These are phyloP conservation scores for Zopfia rhizophila DNA, from an alignment of 2,329 filamentous ascomycete species.

Conservation along the genomic window DNA sequence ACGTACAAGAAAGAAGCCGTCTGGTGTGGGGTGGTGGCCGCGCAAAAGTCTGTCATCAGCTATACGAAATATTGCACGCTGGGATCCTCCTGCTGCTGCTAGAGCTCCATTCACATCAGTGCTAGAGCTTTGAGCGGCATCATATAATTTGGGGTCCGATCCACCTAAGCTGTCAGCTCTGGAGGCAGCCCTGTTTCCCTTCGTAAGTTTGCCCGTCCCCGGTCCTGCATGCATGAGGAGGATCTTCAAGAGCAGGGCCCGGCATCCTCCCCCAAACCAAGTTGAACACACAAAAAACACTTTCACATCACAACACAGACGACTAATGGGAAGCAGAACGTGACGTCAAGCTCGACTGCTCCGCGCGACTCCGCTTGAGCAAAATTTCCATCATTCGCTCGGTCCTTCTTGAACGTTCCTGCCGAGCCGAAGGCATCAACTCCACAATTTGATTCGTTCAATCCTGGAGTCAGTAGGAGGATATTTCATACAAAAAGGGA, in stretches of 20 bases:
- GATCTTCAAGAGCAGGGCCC: slow-evolving; percentile 10
- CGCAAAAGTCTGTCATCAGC: background rate
- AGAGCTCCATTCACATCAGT: no score
- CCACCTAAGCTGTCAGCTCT: no score
- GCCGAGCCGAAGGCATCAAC: no score
- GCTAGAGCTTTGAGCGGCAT: no score
- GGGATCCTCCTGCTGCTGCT: no score
- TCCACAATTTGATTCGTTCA: no score
- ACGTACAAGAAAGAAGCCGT: slow-evolving; percentile 12
- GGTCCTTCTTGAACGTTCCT: no score
- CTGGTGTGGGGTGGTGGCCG: slow-evolving; percentile 8
- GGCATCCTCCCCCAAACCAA: slow-evolving; percentile 9
- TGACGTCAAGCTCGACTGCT: background rate
- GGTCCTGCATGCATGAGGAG: slow-evolving; percentile 14
- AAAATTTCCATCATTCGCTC: no score
- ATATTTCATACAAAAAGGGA: no score
- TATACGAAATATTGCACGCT: no score
- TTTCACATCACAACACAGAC: slow-evolving; percentile 7
- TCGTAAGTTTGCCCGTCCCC: slow-evolving; percentile 15
- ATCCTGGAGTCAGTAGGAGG: no score
- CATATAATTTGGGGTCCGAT: no score
- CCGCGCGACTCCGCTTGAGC: slow-evolving; percentile 2
- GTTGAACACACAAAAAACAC: background rate
- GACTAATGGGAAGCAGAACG: slow-evolving; percentile 6
- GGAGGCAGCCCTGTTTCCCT: background rate